phyloP scores from a whole-genome alignment of 2,329 filamentous ascomycete genomes.

The Neospermospora avenae region DNA sequence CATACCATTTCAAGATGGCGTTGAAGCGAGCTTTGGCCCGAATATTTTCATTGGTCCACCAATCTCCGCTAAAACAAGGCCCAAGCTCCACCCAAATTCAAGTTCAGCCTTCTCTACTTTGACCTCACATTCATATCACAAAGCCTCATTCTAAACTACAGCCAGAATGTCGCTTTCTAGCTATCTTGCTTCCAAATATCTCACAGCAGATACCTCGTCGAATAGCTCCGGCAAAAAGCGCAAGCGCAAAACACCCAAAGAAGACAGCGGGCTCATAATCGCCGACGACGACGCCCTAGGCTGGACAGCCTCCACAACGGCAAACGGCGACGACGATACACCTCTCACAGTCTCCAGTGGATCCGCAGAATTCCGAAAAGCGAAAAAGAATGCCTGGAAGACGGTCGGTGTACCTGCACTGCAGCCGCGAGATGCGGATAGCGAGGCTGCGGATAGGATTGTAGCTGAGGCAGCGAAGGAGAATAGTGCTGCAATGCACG shows the following conservation, averaged over 20 bases:
- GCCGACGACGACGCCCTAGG: slow-evolving; percentile 57
- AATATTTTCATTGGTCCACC: not conserved
- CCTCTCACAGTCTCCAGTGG: slow-evolving; percentile 47
- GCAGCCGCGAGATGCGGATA: slow-evolving; percentile 40
- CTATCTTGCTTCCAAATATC: slow-evolving; percentile 90
- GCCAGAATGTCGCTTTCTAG: slow-evolving; percentile 54
- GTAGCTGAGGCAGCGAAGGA: slow-evolving; percentile 70
- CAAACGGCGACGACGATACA: slow-evolving; percentile 48
- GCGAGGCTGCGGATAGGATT: slow-evolving; percentile 74
- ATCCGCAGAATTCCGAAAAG: slow-evolving; percentile 63
- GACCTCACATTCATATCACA: not conserved
- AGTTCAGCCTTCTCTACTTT: not conserved
- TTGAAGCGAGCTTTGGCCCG: not conserved
- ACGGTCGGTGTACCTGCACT: slow-evolving; percentile 50
- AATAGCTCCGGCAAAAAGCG: slow-evolving; percentile 58
- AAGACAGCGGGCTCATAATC: slow-evolving; percentile 55
- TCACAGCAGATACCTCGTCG: slow-evolving; percentile 59
- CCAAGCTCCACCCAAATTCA: not conserved
- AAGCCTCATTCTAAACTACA: not conserved
- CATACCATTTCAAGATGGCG: not conserved
- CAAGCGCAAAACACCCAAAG: slow-evolving; percentile 53
- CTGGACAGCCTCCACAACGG: slow-evolving; percentile 41
- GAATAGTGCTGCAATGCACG: slow-evolving; percentile 47
- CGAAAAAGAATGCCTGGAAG: slow-evolving; percentile 81
- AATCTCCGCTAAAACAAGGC: not conserved